Percentiles rank a stretch among this genome's conserved stretches.
phyloP scores from a whole-genome alignment of 2,329 filamentous ascomycete genomes.

The Metarhizium rileyi region DNA sequence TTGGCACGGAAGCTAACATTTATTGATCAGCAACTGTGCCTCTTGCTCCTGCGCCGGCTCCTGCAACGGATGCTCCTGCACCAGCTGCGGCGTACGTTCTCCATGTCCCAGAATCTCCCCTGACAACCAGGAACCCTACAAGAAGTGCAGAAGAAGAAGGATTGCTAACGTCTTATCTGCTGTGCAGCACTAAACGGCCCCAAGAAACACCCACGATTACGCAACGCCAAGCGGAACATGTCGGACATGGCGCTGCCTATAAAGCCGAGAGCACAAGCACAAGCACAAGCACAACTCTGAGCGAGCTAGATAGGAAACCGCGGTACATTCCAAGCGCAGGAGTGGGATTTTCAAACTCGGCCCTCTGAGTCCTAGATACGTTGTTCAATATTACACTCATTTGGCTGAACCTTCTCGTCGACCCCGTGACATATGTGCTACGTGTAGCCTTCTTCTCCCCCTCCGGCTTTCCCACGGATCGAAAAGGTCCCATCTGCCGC shows the following conservation, averaged over 20 bases:
- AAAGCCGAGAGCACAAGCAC: not conserved
- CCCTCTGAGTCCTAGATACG: not conserved
- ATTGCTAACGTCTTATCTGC: not conserved
- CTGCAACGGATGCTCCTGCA: conserved; percentile 15
- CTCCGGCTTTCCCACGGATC: too few relatives aligned
- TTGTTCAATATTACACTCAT: not conserved
- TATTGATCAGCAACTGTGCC: conserved; percentile 12
- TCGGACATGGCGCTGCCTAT: not conserved
- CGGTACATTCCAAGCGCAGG: not conserved
- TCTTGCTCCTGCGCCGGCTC: conserved; percentile 14
- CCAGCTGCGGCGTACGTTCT: conserved; percentile 13
- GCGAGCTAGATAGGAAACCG: not conserved
- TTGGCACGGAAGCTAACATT: not conserved
- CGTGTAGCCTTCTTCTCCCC: not conserved
- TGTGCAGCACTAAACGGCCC: not conserved
- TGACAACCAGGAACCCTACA: too few relatives aligned
- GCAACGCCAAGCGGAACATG: not conserved
- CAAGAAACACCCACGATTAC: not conserved
- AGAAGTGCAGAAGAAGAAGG: too few relatives aligned
- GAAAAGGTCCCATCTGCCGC: too few relatives aligned
- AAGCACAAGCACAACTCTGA: too few relatives aligned
- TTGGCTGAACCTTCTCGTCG: not conserved
- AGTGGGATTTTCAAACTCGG: not conserved
- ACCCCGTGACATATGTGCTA: not conserved
- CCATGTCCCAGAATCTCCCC: too few relatives aligned